Evolutionary conservation across 2,329 filamentous ascomycete species (phyloP), one percentile per base, ranked within the genome.

Genomic region (Fusarium sp.): DNA sequence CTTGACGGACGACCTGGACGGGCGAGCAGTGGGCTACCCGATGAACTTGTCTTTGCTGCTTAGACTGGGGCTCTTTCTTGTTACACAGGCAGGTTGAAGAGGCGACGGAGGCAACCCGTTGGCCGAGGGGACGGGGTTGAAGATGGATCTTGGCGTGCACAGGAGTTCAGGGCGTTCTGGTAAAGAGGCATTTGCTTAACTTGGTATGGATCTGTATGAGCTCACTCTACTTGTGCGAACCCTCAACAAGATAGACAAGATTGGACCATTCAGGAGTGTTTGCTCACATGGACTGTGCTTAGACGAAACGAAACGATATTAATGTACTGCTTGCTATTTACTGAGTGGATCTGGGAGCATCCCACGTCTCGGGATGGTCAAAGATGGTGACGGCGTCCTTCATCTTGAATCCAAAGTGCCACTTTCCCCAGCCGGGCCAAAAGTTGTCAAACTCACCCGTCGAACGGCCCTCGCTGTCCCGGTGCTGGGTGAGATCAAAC

Each of bases 351-450:
- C 66, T 78, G 5, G 77, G 77, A 27, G 76, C 34, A 14, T 80
- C 76, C 81, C 81, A 82, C 4, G 67, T 74, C 50, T 81, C 73
- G 14, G 79, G 76, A 16, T 67, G 32, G 39, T 68, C 80, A 77
- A 84, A 83, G 10, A 68, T 71, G 25, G 84, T 68, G 1, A 77
- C 72, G 1, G 83, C 76, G 34, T 84, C 74, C 72, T 83, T 78
- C 83, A 85, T 84, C 75, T 80, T 82, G 23, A 84, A 41, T 0
- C 82, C 84, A 6, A 88, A 67, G 67, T 85, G 83, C 85, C 86
- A 87, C 20, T 85, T 80, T 18, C 83, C 81, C 13, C 86, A 71
- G 2, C 83, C 84, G 3, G 87, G 87, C 86, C 86, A 88, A 74
- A 87, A 87, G 74, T 87, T 86, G 67, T 84, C 80, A 35, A 77